Base-by-base conservation (phyloP, 1,284 basidiomycete genomes). In the Ceratobasidium sp. region DNA sequence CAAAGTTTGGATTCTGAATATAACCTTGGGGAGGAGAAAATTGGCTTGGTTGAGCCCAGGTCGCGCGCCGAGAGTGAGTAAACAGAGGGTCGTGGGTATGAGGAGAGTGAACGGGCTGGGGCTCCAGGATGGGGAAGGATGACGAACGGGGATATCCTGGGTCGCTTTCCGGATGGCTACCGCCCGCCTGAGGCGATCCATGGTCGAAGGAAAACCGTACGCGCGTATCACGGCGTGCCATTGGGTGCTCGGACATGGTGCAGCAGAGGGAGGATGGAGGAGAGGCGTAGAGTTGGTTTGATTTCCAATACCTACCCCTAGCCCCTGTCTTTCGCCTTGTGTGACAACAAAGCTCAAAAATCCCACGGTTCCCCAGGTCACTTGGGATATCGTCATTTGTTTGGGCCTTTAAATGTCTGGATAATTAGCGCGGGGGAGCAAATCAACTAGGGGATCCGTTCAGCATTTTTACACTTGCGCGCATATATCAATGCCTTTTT, bases 151-250 rank as follows among this genome's bases (percentile, higher is more conserved):
- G 30, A 35, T 62, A 10, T 20, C 35, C 59, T 33, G 41, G 10
- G 27, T 54, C 57, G 46, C 30, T 33, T 30, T 30, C 41, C 3
- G 44, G 46, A 18, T 48, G 46, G 23, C 48, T 27, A 20, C 20
- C 48, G 35, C 54, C n/a, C n/a, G 44, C 50, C 48, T 46, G 41
- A 2, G 59, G 46, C 5, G 27, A 12, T 27, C 41, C 57, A 64
- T 54, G 57, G 38, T 74, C 70, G 35, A 74, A n/a, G 35, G 70
- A 74, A 27, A 74, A 74, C n/a, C 70, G 70, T 10, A 74, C 70
- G n/a, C 70, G 70, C 44, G 70, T 74, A 46, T 74, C 70, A 18
- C 70, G 57, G 23, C 70, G 70, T 27, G 70, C 14, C 44, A 64
- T 48, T 27, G 41, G 70, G 23, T 74, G 41, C 14, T 62, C 41